Evolutionary conservation across 768 basidiomycete species (phyloP), one percentile per base, ranked within the genome.

Genomic region (Serendipita sp.): DNA sequence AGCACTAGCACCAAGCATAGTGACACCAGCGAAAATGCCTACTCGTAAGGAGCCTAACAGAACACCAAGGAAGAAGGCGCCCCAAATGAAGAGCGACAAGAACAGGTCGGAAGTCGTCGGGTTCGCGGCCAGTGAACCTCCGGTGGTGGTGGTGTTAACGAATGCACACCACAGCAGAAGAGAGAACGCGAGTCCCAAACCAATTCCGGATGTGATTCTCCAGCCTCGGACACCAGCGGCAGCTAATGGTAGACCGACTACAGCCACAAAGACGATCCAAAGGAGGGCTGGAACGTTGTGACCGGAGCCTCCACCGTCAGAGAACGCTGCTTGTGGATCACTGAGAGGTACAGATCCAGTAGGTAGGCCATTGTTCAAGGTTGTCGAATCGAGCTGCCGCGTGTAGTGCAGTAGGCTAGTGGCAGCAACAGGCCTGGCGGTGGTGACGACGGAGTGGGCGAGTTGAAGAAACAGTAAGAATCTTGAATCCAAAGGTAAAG

Each of bases 141-240:
- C 55, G 55, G 2, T 34, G 6, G 81, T 34, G 6, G 81, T 40
- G 0, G 81, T 77, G 71, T 84, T 87, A 64, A 82, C 74, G 55
- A 87, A 74, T 10, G 84, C 81, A 4, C 81, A 77, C 85, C 85
- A 87, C 3, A 81, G 84, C 84, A 48, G 60, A 3, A 84, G 75
- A 3, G 76, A 72, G 3, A 71, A 72, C n/a, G 78, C 76, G n/a
- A 81, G 66, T 3, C 83, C 84, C 27, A 82, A 69, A 1, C 80
- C 80, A 1, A 76, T 73, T 33, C 81, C 84, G 0, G 81, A 80
- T 2, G 83, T 83, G 0, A 82, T 36, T 62, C 83, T 77, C 75
- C 80, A 79, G 1, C 81, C 77, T 31, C 83, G 76, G 55, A 86
- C 76, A 44, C 85, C 85, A 0, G 75, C 80, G 2, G 81, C 62